Evolutionary conservation across 2,329 filamentous ascomycete species (phyloP), one percentile per base, ranked within the genome.

Genomic region (Phoma herbarum): DNA sequence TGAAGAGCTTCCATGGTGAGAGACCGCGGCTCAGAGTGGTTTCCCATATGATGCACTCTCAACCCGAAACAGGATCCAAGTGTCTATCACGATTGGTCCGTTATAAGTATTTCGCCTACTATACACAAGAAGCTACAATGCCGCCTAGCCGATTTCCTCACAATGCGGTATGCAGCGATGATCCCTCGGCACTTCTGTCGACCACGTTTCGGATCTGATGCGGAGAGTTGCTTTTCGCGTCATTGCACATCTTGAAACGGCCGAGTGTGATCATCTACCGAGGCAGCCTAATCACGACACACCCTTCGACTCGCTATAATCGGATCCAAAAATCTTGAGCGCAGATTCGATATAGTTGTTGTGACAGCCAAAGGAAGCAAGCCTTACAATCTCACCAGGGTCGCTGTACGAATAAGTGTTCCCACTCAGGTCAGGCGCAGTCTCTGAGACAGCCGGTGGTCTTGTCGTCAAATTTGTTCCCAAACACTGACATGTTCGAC

Each of bases 1-100:
- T 2, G 70, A 73, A 41, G 79, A 81, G 55, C 58, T 82, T 59
- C 78, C 77, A 4, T 82, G 80, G 79, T 82, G 71, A 58, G 31
- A 12, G 2, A 7, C 3, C 39, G 16, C 4, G 16, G 14, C 4
- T 3, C 4, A 22, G 25, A 18, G 22, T 14, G 14, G 14, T 25
- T 16, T 16, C 5, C 22, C 4, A 22, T 12, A 26, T 44, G n/a
- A 10, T 28, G 4, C 7, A 23, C 6, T 10, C 9, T 14, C 20
- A 20, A 9, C 20, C 37, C 12, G 16, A 42, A 42, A 9, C 39
- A 25, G 20, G 16, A 7, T 23, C 10, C 11, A 16, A 23, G 11
- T 3, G 18, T 10, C 8, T 7, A 12, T 22, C 5, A 16, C 20
- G 16, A 35, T 35, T 35, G 31, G 16, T n/a, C 16, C 14, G 11